These are phyloP conservation scores for Pythium myriotylum DNA, from an alignment of 352 stramenopile genomes.

Conservation along the genomic window DNA sequence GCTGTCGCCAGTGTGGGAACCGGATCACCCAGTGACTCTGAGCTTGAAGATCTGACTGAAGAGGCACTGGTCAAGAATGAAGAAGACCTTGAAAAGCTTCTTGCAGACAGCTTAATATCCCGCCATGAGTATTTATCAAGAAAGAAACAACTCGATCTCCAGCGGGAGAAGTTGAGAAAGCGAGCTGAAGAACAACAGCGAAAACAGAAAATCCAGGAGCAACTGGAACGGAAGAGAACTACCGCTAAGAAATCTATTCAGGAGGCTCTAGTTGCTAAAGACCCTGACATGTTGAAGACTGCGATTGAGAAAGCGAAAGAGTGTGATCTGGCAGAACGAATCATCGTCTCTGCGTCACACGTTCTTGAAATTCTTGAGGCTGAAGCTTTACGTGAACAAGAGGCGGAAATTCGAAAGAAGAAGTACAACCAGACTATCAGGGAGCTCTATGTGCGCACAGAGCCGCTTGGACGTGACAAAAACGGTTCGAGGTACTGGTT, in stretches of 20 bases:
- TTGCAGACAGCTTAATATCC: constrained; percentile 66
- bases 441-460: constrained; percentile 71
- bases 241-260: constrained; percentile 71
- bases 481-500: constrained; percentile 70
- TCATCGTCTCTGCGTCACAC: constrained; percentile 74
- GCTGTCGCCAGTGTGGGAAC: constrained; percentile 9
- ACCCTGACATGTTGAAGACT: constrained; percentile 46
- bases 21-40: constrained; percentile 59
- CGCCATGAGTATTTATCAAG: constrained; percentile 80
- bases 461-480: constrained; percentile 72
- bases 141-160: constrained; percentile 70
- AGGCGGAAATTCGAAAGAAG: constrained; percentile 60
- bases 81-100: constrained; percentile 70
- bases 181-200: constrained; percentile 60
- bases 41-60: constrained; percentile 69
- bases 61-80: constrained; percentile 70
- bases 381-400: constrained; percentile 65
- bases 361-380: constrained; percentile 79
- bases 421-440: constrained; percentile 66
- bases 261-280: constrained; percentile 63
- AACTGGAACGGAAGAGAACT: constrained; percentile 60
- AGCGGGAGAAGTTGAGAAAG: constrained; percentile 62
- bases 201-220: constrained; percentile 67
- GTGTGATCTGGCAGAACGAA: constrained; percentile 55
- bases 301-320: constrained; percentile 79